phyloP scores from a whole-genome alignment of 2,329 filamentous ascomycete species.

The Drechmeria coniospora region DNA sequence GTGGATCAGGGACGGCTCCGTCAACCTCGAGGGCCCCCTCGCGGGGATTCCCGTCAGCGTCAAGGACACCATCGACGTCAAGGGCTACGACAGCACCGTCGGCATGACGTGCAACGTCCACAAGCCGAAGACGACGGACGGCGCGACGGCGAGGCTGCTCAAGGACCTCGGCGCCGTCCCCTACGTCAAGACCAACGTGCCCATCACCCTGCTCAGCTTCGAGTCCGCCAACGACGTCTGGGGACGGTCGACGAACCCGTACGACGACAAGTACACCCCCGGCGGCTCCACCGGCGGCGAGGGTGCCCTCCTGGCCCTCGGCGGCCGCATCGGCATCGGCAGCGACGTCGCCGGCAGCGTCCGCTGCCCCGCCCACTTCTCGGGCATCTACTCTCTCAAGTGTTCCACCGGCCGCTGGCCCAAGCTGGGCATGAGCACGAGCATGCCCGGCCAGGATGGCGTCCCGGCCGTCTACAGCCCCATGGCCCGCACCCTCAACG shows the following conservation, averaged over 20 bases:
- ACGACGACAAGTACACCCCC: conserved; percentile 70
- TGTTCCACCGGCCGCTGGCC: conserved; percentile 87
- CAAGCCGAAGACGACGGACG: conserved; percentile 52
- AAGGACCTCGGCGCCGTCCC: conserved; percentile 82
- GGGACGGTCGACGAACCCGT: conserved; percentile 70
- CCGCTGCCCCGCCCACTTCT: conserved; percentile 73
- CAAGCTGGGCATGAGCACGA: conserved; percentile 67
- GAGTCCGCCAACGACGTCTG: conserved; percentile 68
- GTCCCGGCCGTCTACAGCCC: conserved; percentile 81
- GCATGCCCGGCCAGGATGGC: conserved; percentile 86
- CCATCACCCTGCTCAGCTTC: conserved; percentile 74
- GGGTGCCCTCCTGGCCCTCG: conserved; percentile 64
- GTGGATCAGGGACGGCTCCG: conserved; percentile 43
- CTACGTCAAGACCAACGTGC: conserved; percentile 85
- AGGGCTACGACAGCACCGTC: conserved; percentile 68
- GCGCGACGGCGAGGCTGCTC: conserved; percentile 56
- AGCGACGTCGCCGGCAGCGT: conserved; percentile 87
- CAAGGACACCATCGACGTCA: conserved; percentile 68
- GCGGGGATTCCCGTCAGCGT: conserved; percentile 77
- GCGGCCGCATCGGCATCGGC: conserved; percentile 76
- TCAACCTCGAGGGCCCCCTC: conserved; percentile 66
- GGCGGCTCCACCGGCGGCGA: conserved; percentile 85
- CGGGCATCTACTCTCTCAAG: conserved; percentile 72
- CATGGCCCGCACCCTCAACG: conserved; percentile 75
- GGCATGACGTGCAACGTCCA: conserved; percentile 62